Percentiles rank a stretch among this genome's conserved stretches.
Evolutionary conservation across 768 basidiomycete species (phyloP).

Genomic region (Chalciporus pseudorubinellus): DNA sequence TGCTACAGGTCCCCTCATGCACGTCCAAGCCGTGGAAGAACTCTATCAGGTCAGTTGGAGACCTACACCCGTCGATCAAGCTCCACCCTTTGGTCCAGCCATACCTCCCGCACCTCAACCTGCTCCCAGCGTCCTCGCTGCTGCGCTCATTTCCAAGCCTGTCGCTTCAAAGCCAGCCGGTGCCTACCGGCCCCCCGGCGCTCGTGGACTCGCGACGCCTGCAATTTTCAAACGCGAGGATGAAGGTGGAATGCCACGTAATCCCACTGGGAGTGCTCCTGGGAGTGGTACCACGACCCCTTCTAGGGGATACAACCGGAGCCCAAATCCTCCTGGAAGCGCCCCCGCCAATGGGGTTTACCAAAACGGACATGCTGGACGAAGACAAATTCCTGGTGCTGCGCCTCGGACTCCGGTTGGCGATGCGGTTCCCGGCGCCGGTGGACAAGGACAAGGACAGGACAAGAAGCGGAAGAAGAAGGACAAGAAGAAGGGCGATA

Average conservation of each 20-base stretch:
- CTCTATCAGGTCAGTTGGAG: conserved; percentile 89
- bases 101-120: conserved; percentile 72
- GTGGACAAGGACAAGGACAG: conserved; percentile 29
- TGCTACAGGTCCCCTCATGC: conserved; percentile 83
- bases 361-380: conserved; percentile 33
- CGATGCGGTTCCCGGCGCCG: conserved; percentile 34
- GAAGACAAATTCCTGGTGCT: conserved; percentile 68
- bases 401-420: conserved; percentile 48
- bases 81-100: conserved; percentile 61
- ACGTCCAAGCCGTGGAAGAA: conserved; percentile 80
- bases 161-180: conserved; percentile 67
- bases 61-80: conserved; percentile 63
- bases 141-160: conserved; percentile 52
- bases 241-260: conserved; percentile 66
- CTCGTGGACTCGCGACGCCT: conserved; percentile 85
- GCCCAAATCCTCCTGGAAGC: conserved; percentile 53
- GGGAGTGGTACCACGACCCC: conserved; percentile 59
- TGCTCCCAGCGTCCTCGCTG: conserved; percentile 50
- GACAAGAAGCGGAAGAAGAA: conserved; percentile 51
- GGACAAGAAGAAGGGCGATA: conserved; percentile 52
- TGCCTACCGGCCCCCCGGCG: conserved; percentile 92
- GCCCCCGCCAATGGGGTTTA: conserved; percentile 34
- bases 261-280: conserved; percentile 38
- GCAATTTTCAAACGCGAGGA: conserved; percentile 90
- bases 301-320: conserved; percentile 56